Conservation (phyloP, 306 rosid genomes). For the Acacia confusa region DNA sequence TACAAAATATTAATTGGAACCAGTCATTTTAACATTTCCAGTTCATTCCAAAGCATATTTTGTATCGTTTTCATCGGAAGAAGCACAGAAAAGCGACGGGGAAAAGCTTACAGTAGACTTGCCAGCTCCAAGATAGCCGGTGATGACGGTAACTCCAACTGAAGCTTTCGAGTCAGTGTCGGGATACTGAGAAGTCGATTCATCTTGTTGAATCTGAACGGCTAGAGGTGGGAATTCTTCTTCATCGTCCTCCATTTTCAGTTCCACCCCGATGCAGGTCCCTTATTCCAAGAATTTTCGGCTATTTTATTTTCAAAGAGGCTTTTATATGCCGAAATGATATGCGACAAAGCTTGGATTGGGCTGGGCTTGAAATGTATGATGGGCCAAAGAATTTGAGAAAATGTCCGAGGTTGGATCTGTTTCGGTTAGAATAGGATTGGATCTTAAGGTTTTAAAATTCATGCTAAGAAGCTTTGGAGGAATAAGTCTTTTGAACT, state of each 20-base stretch:
- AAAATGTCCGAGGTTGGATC: no score
- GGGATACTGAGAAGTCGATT: constrained; percentile 29
- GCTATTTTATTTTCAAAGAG: no score
- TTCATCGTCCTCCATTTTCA: constrained; percentile 64
- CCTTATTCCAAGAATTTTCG: no score
- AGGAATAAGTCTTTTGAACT: no score
- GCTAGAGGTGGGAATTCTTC: constrained; percentile 84
- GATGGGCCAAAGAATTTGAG: no score
- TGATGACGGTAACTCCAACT: constrained; percentile 90
- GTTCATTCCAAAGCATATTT: background rate
- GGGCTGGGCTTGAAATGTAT: background rate
- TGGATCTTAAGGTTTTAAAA: no score
- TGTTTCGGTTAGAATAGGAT: no score
- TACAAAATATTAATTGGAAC: background rate
- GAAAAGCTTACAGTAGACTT: constrained; percentile 74
- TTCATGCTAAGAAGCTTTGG: no score
- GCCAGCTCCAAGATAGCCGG: constrained; percentile 96
- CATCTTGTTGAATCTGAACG: constrained; percentile 53
- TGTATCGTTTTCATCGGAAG: background rate
- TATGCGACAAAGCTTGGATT: background rate
- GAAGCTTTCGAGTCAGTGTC: constrained; percentile 35
- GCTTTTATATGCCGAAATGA: no score
- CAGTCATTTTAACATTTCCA: background rate
- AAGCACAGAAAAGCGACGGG: background rate
- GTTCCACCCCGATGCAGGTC: background rate